Evolutionary conservation across 2,329 filamentous ascomycete genomes (phyloP), one percentile per base, ranked within the genome.

Genomic region (Fusarium xylarioides): DNA sequence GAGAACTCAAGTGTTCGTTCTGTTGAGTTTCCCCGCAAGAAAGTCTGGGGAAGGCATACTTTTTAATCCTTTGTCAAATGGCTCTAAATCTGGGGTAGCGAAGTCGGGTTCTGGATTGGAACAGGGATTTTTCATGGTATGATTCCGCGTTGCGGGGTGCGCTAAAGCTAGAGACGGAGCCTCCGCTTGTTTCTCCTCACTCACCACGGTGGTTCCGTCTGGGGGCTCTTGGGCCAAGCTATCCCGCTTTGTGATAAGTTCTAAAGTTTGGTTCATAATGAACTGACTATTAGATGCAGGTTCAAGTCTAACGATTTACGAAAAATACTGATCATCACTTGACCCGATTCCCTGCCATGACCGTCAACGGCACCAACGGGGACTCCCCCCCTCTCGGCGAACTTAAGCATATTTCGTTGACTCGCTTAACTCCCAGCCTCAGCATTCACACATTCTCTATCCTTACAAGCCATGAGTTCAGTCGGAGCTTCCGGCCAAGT

Each of bases 11-110:
- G 23, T 52, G 26, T 32, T 53, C 12, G 18, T 52, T 21, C 34
- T 59, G 49, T 14, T 56, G 37, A 28, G 11, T 21, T 56, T 61
- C 40, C 21, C 38, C 54, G 26, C 40, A 67, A 67, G 26, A 68
- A n/a, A 21, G 44, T 44, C 54, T 23, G 65, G 65, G 65, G 65
- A 68, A 68, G 21, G 18, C 37, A 62, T 62, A 35, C 32, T 68
- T 67, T 61, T 68, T 60, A 68, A 61, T 8, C 34, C 18, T 53
- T 68, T 42, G 37, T 28, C 21, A 62, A 49, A n/a, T 42, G 28
- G 23, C 15, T 46, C 26, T 9, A 18, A 61, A 68, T 62, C 65
- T 68, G 64, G 64, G 64, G 64, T 46, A 67, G 32, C 14, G 28
- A 58, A 52, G n/a, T 35, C 32, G 12, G 38, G 62, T 37, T 57